Conservation (phyloP, 1,284 basidiomycete genomes). For the Melampsora occidentalis region DNA sequence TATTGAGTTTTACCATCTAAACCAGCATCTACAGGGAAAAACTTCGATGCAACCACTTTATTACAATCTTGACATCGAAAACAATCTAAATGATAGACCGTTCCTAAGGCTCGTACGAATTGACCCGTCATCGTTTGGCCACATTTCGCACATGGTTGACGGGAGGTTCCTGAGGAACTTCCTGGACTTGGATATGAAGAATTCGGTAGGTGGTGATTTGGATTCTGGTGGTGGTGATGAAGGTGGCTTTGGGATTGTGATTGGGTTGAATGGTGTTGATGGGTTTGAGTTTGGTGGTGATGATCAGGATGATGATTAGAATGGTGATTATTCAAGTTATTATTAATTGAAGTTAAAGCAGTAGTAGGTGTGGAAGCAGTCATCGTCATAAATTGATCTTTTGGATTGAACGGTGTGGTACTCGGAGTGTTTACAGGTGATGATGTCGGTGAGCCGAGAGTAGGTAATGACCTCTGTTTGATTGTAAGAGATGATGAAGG, state of each 20-base stretch:
- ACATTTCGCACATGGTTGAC: constrained; percentile 51
- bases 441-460: too few species aligned
- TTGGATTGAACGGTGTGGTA: too few species aligned
- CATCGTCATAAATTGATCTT: too few species aligned
- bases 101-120: constrained; percentile 90
- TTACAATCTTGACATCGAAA: constrained; percentile 99
- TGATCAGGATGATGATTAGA: constrained; percentile 12
- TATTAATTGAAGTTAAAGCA: too few species aligned
- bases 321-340: too few species aligned
- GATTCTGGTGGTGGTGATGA: too few species aligned
- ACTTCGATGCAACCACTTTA: constrained; percentile 93
- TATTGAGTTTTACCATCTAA: constrained; percentile 66
- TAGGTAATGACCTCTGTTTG: too few species aligned
- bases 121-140: constrained; percentile 70
- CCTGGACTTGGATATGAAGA: constrained; percentile 13
- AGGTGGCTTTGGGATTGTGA: too few species aligned
- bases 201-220: neutral
- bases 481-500: too few species aligned
- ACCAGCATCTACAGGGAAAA: constrained; percentile 90
- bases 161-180: constrained; percentile 22
- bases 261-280: too few species aligned
- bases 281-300: neutral
- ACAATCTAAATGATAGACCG: constrained; percentile 92
- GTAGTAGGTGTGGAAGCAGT: too few species aligned
- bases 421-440: too few species aligned